Evolutionary conservation across 768 basidiomycete species (phyloP).

Genomic region (Lactifluus hygrophoroides): DNA sequence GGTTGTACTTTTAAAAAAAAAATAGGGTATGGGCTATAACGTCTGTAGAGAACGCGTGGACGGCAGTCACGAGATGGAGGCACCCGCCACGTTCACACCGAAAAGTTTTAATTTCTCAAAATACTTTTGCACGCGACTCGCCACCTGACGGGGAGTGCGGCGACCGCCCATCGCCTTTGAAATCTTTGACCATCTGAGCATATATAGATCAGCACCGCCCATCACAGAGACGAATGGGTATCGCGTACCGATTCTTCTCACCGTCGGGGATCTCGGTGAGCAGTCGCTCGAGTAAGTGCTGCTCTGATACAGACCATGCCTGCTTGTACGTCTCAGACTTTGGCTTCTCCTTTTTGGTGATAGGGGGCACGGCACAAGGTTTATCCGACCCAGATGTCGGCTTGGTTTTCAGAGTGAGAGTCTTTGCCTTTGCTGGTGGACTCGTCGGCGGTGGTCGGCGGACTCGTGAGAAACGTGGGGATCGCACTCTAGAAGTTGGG

Average conservation of each 20-base stretch:
- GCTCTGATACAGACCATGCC: conserved; percentile 68
- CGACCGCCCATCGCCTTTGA: conserved; percentile 72
- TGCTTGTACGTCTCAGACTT: conserved; percentile 77
- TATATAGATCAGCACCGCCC: conserved; percentile 4
- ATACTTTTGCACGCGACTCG: conserved; percentile 83
- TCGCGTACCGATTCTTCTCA: conserved; percentile 59
- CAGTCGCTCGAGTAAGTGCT: conserved; percentile 65
- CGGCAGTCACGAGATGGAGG: neutral
- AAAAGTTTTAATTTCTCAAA: conserved; percentile 76
- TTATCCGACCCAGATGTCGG: neutral
- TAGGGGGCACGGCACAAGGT: neutral
- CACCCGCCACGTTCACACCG: conserved; percentile 40
- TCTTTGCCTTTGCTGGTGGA: conserved; percentile 7
- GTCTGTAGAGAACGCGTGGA: neutral
- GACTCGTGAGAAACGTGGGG: neutral
- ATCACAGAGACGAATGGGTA: neutral
- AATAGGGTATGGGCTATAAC: too few relatives aligned
- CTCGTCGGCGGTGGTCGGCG: conserved; percentile 1
- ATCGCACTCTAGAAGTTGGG: neutral
- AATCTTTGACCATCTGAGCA: conserved; percentile 66
- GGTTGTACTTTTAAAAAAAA: too few relatives aligned
- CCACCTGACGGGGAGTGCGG: conserved; percentile 77
- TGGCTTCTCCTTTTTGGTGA: conserved; percentile 27
- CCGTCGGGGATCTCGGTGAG: conserved; percentile 70
- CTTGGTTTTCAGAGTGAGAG: neutral